Percentiles rank a stretch among this genome's conserved stretches.
Evolutionary conservation across 1,139 yeast species (phyloP).

Genomic region (Suhomyces yuchorum): DNA sequence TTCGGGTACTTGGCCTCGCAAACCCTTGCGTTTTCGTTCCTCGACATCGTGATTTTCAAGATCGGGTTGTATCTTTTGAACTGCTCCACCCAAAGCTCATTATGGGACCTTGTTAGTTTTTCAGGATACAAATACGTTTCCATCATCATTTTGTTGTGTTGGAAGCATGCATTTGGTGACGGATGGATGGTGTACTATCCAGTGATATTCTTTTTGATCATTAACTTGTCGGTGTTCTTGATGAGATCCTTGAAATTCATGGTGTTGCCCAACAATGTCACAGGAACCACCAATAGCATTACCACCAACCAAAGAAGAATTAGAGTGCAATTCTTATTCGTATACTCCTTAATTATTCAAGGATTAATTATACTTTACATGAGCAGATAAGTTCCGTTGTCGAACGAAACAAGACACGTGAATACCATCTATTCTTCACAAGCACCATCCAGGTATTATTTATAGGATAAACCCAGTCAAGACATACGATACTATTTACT

Average conservation of each 20-base stretch:
- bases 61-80: conserved; percentile 48
- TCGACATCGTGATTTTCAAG: conserved; percentile 59
- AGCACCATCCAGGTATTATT: neutral
- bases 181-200: conserved; percentile 42
- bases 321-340: conserved; percentile 81
- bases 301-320: conserved; percentile 74
- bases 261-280: conserved; percentile 54
- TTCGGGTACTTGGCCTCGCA: conserved; percentile 90
- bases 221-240: conserved; percentile 65
- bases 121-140: conserved; percentile 96
- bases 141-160: conserved; percentile 55
- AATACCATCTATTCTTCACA: neutral
- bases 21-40: conserved; percentile 76
- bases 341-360: conserved; percentile 84
- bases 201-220: conserved; percentile 44
- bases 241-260: conserved; percentile 83
- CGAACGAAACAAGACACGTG: neutral
- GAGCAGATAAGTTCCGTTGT: conserved; percentile 27
- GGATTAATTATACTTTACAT: conserved; percentile 26
- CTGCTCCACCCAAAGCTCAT: conserved; percentile 55
- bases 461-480: neutral
- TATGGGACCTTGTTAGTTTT: conserved; percentile 85
- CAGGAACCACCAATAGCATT: conserved; percentile 53
- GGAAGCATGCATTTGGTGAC: conserved; percentile 44
- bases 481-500: neutral